phyloP scores from a whole-genome alignment of 306 rosid species.

The Alnus glutinosa region DNA sequence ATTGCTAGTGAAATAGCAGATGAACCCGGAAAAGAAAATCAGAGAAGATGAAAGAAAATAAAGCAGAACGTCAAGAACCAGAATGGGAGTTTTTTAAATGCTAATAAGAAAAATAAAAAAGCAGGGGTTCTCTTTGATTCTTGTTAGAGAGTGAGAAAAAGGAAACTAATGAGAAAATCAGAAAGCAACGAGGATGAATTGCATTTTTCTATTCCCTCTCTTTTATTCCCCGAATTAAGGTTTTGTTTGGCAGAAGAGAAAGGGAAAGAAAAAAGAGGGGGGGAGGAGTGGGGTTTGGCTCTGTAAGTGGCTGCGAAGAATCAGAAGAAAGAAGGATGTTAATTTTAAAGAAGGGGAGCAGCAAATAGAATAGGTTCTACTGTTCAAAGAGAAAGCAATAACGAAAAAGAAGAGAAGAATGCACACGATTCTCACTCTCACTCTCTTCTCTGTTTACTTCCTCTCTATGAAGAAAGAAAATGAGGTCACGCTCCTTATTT shows the following conservation, averaged over 20 bases:
- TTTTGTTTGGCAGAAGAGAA: conserved; percentile 24
- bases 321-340: conserved; percentile 20
- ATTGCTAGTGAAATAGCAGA: conserved; percentile 21
- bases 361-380: conserved; percentile 18
- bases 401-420: conserved; percentile 21
- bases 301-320: conserved; percentile 26
- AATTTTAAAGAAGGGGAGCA: conserved; percentile 23
- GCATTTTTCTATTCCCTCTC: conserved; percentile 25
- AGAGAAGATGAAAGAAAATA: neutral
- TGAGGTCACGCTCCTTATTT: conserved; percentile 41
- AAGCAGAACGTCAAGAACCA: conserved; percentile 18
- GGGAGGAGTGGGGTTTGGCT: neutral
- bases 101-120: neutral
- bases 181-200: conserved; percentile 4
- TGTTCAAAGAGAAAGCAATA: neutral
- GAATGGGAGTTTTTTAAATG: neutral
- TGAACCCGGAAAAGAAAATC: neutral
- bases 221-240: conserved; percentile 6
- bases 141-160: neutral
- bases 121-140: neutral
- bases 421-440: conserved; percentile 36
- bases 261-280: neutral
- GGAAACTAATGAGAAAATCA: conserved; percentile 1
- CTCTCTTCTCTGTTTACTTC: neutral
- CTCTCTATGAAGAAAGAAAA: conserved; percentile 3